These are phyloP conservation scores for Leccinum uliginosum DNA, from an alignment of 768 basidiomycete genomes.

Conservation along the genomic window DNA sequence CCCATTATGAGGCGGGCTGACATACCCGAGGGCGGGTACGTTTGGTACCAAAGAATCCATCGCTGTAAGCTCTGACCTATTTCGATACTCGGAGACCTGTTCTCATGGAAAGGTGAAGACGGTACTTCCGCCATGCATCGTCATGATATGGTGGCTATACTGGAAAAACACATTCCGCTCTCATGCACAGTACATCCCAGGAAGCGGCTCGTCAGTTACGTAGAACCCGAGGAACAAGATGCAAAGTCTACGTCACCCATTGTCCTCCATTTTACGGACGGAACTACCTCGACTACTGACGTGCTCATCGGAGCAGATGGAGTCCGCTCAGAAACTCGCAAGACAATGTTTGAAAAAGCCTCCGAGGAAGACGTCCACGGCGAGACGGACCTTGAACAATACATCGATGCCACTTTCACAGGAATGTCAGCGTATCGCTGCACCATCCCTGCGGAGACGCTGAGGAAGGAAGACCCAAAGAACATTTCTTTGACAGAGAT, in stretches of 20 bases:
- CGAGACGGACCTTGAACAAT: constrained; percentile 5
- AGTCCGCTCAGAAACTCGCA: constrained; percentile 30
- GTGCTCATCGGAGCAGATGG: constrained; percentile 47
- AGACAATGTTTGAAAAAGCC: constrained; percentile 18
- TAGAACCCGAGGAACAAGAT: constrained; percentile 1
- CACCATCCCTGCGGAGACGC: constrained; percentile 31
- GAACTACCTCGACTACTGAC: constrained; percentile 30
- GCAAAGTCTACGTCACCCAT: constrained; percentile 26
- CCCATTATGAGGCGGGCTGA: constrained; percentile 20
- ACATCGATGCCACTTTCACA: constrained; percentile 34
- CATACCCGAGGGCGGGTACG: constrained; percentile 28
- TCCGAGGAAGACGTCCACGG: neutral
- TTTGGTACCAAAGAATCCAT: constrained; percentile 23
- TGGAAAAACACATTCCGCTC: constrained; percentile 16
- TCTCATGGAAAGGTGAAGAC: constrained; percentile 1
- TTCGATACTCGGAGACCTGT: neutral
- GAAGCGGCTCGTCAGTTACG: constrained; percentile 21
- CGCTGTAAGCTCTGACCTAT: constrained; percentile 15
- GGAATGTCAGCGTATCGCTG: constrained; percentile 39
- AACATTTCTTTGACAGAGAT: constrained; percentile 17
- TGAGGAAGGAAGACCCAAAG: constrained; percentile 25
- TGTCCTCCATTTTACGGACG: constrained; percentile 12
- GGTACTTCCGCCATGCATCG: constrained; percentile 17
- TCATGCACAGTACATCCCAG: constrained; percentile 14
- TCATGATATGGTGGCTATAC: constrained; percentile 16